A percentile compares a stretch with the other conserved stretches of the same genome.
Evolutionary conservation across 306 rosid species (phyloP).

Genomic region (Quillaja saponaria): DNA sequence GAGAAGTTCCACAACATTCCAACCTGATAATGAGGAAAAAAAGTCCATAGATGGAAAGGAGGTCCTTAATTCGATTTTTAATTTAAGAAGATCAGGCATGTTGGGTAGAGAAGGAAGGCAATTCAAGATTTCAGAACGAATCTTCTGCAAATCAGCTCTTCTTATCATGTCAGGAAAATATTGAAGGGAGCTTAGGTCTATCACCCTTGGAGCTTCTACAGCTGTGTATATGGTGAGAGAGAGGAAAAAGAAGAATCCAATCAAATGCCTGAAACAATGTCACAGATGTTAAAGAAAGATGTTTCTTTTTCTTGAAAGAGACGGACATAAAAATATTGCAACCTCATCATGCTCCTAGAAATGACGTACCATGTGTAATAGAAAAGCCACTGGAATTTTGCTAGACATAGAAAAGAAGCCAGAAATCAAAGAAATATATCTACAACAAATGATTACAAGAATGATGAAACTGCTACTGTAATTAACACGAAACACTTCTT

Average conservation of each 20-base stretch:
- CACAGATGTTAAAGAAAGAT: background rate
- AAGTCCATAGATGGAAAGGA: slow-evolving; percentile 42
- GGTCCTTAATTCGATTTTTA: slow-evolving; percentile 35
- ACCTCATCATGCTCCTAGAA: background rate
- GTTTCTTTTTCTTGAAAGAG: background rate
- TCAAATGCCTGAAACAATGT: slow-evolving; percentile 64
- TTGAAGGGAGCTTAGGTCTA: slow-evolving; percentile 44
- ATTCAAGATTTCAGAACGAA: slow-evolving; percentile 46
- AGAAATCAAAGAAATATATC: background rate
- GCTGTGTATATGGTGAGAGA: slow-evolving; percentile 58
- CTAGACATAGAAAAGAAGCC: background rate
- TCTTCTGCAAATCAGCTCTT: slow-evolving; percentile 42
- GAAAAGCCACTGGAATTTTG: background rate
- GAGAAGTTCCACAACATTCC: slow-evolving; percentile 44
- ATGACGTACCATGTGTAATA: background rate
- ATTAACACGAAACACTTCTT: too few relatives aligned
- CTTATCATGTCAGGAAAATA: slow-evolving; percentile 36
- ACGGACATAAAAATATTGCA: background rate
- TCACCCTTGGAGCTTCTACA: slow-evolving; percentile 40
- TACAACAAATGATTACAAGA: too few relatives aligned
- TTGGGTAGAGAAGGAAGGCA: slow-evolving; percentile 49
- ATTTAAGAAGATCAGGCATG: slow-evolving; percentile 36
- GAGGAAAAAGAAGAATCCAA: slow-evolving; percentile 67
- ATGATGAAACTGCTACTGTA: too few relatives aligned
- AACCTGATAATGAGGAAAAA: slow-evolving; percentile 43